Evolutionary conservation across 2,329 filamentous ascomycete genomes (phyloP), one percentile per base, ranked within the genome.

Genomic region (Calonectria leucothoes): DNA sequence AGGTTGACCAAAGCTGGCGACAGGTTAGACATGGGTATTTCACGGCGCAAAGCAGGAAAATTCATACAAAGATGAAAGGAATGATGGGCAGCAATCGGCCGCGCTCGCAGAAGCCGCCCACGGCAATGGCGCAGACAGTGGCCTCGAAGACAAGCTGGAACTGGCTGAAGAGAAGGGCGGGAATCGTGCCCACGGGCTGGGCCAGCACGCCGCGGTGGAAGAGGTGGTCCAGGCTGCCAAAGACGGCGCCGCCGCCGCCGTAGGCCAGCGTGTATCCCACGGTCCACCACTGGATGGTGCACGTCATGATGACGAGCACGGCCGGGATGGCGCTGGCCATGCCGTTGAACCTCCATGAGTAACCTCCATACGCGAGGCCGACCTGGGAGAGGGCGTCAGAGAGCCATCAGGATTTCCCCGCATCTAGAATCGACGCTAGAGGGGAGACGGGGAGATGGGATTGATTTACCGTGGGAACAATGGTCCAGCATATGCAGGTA

Each of bases 131-230:
- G n/a, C 72, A 74, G 3, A 76, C 74, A 2, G 74, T 76, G 1
- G 74, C 74, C 37, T 74, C 72, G 29, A 76, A 76, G n/a, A 76
- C 72, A 10, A 76, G 70, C 70, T 76, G 74, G 59, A 76, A 76
- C 31, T 76, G 72, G 31, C 74, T 76, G 70, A 76, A 76, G 23
- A 76, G 51, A 11, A 76, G n/a, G 8, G 74, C 72, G 1, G 74
- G 74, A 11, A 76, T 76, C 1, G 74, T 76, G 3, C 74, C 74
- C 15, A 76, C 52, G 0, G 74, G 74, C 42, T 76, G 37, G 6
- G 72, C 70, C 33, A 76, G 57, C n/a, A 74, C 74, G 8, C 74
- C 74, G 14, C 72, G 72, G 33, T 76, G 74, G 37, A 76, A 73
- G 10, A 74, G 69, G 35, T 76, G 55, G 11, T 39, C 52, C 10